Percentiles rank a stretch among this genome's conserved stretches.
Evolutionary conservation across 2,329 filamentous ascomycete species (phyloP).

Genomic region (Aspergillus sp.): DNA sequence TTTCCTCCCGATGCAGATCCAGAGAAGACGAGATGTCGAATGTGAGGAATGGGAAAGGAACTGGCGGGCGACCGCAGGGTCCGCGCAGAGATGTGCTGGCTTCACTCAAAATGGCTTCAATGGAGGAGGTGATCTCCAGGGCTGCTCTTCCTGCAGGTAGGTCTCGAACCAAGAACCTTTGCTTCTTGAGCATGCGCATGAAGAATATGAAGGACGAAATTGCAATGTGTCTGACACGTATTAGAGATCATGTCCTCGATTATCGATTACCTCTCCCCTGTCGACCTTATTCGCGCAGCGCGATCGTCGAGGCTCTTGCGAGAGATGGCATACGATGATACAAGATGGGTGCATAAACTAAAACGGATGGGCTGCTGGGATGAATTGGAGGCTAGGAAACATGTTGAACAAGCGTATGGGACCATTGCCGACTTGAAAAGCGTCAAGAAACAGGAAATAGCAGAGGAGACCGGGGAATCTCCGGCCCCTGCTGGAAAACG

Average conservation of each 20-base stretch:
- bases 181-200: too few relatives aligned
- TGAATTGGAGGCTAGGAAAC: constrained; percentile 74
- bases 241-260: constrained; percentile 82
- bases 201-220: background rate
- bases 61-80: constrained; percentile 23
- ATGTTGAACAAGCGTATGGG: constrained; percentile 65
- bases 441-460: constrained; percentile 21
- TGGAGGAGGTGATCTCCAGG: constrained; percentile 63
- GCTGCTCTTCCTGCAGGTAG: constrained; percentile 76
- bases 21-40: constrained; percentile 40
- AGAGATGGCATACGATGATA: constrained; percentile 99
- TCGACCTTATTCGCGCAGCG: constrained; percentile 81
- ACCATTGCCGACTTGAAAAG: constrained; percentile 23
- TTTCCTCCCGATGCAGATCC: constrained; percentile 22
- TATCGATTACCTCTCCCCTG: constrained; percentile 80
- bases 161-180: background rate
- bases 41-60: constrained; percentile 40
- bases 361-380: constrained; percentile 90
- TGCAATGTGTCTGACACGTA: constrained; percentile 16
- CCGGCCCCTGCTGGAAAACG: constrained; percentile 12
- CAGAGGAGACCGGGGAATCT: constrained; percentile 9
- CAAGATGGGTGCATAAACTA: constrained; percentile 83
- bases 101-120: constrained; percentile 73
- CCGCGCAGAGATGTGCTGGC: constrained; percentile 57
- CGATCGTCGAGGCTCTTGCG: constrained; percentile 78